These are phyloP conservation scores for Leptographium wingfieldii DNA, from an alignment of 2,329 filamentous ascomycete genomes.

Conservation along the genomic window DNA sequence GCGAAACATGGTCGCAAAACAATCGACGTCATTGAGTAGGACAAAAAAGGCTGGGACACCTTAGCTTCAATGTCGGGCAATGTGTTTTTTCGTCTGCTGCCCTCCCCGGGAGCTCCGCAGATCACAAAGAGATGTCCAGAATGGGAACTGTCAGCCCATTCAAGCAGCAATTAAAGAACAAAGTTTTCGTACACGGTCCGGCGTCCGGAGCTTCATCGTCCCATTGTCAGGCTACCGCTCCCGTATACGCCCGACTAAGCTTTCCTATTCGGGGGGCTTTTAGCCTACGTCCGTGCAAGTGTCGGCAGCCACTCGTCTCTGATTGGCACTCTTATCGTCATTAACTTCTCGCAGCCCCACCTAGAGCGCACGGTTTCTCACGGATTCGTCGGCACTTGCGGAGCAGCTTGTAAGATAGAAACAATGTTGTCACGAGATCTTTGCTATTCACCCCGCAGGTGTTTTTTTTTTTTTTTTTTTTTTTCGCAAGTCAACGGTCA, in stretches of 20 bases:
- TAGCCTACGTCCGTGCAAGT: neutral
- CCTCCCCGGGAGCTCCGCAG: neutral
- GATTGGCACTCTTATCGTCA: neutral
- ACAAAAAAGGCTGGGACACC: neutral
- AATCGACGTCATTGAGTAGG: neutral
- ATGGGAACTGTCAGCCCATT: neutral
- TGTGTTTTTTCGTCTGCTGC: neutral
- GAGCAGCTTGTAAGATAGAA: neutral
- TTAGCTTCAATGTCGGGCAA: neutral
- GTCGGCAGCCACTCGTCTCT: neutral
- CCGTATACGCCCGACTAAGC: neutral
- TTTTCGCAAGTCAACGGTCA: neutral
- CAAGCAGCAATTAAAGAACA: neutral
- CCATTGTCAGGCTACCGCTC: neutral
- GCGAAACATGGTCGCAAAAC: neutral
- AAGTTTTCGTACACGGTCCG: neutral
- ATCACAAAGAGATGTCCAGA: neutral
- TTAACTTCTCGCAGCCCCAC: neutral
- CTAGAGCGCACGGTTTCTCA: neutral
- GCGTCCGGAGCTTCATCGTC: neutral
- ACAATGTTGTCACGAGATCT: neutral
- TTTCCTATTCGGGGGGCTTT: neutral
- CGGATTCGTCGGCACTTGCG: neutral
- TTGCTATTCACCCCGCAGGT: neutral
- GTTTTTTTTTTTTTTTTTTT: too few relatives aligned